Base-by-base conservation (phyloP, 352 stramenopile genomes). In the Globisporangium perplexum region DNA sequence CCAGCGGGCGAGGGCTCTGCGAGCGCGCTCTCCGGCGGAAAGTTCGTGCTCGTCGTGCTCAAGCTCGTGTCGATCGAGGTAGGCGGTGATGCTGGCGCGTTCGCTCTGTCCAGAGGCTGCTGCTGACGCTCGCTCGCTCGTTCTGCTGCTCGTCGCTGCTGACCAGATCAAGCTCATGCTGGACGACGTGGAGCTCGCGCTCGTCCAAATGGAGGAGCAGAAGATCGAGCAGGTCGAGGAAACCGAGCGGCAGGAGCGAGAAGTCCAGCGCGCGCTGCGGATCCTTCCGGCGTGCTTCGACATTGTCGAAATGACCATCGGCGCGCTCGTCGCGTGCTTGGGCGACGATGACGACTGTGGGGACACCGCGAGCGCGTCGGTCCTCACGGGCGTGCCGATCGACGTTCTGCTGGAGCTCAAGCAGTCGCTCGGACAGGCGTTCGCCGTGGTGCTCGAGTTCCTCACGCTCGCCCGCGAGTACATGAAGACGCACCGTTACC, bases 51-150 rank as follows among this genome's bases (percentile, higher is more conserved):
- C 14, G 77, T 93, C 22, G 55, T 90, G 30, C 65, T 93, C 39
- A 93, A 90, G 53, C 72, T 93, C 4, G 74, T 88, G n/a, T 68
- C 79, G 3, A 76, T 93, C 44, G 82, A 92, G 71, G 79, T 90
- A 57, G 43, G 66, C 61, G 15, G 5, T 22, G 30, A 23, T 24
- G 20, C 44, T 24, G 44, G 15, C n/a, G 45, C 31, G 42, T 24
- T 15, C 7, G 14, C 20, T 47, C n/a, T 45, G 41, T 47, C 44
- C 28, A n/a, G 3, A 14, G 30, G 10, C 30, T 35, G 8, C 30
- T 35, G 30, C 30, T 35, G 12, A 7, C 12, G 30, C 8, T 12
- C 39, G 10, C 10, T 45, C 39, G 2, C 30, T 10, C 12, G 30
- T 35, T 10, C 10, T 10, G 8, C 8, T 35, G 30, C 8, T 11